Conservation (phyloP, 2,329 filamentous ascomycete species). For the Alternaria sp. region DNA sequence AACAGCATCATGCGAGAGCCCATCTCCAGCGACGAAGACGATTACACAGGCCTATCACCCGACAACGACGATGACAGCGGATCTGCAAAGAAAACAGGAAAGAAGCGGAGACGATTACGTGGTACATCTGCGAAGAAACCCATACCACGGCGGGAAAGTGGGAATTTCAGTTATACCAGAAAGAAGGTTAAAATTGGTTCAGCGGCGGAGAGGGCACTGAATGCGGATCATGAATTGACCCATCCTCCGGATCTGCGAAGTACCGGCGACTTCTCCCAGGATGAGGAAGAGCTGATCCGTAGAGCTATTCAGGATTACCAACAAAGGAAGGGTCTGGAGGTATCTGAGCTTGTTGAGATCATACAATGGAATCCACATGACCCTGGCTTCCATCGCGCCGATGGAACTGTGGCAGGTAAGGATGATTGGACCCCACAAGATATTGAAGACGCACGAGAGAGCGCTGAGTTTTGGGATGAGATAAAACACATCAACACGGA, state of each 20-base stretch:
- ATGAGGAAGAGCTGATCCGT: constrained; percentile 38
- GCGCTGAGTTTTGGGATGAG: constrained; percentile 45
- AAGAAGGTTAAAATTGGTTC: not conserved
- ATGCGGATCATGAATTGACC: constrained; percentile 18
- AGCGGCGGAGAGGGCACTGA: constrained; percentile 30
- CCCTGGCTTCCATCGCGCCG: constrained; percentile 1
- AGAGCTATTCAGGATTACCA: constrained; percentile 35
- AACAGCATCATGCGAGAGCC: constrained; percentile 8
- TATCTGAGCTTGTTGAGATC: constrained; percentile 30
- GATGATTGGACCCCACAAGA: constrained; percentile 10
- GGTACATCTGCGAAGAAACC: not conserved
- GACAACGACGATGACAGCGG: no score
- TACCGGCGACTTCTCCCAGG: constrained; percentile 28
- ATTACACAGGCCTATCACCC: not conserved
- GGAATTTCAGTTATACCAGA: constrained; percentile 1
- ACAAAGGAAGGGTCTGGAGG: constrained; percentile 26
- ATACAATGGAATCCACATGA: constrained; percentile 28
- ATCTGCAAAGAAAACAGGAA: not conserved
- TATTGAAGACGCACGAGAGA: constrained; percentile 20
- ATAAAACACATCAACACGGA: constrained; percentile 42
- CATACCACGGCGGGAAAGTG: not conserved
- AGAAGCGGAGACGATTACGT: not conserved
- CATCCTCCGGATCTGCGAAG: constrained; percentile 28
- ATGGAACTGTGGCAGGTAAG: not conserved
- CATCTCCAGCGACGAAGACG: constrained; percentile 9